Evolutionary conservation across 1,284 basidiomycete species (phyloP).

Genomic region (Mrakiaceae sp.): DNA sequence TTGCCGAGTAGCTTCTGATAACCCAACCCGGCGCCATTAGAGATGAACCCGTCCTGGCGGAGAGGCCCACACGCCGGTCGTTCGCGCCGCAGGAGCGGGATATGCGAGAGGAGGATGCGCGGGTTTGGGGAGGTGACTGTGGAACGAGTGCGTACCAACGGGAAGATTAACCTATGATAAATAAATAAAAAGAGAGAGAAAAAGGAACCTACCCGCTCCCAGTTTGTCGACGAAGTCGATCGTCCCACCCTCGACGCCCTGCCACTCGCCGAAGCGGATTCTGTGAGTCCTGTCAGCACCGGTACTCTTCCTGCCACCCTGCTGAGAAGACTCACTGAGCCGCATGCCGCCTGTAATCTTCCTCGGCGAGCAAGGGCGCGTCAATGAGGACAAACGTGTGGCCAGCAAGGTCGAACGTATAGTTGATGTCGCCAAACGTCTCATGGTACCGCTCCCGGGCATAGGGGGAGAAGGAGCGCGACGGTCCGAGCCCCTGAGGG

Average conservation of each 20-base stretch:
- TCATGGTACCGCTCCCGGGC: conserved; percentile 52
- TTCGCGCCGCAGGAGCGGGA: conserved; percentile 64
- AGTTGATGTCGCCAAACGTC: conserved; percentile 55
- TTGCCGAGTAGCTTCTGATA: conserved; percentile 70
- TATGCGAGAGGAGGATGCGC: conserved; percentile 63
- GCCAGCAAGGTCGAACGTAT: conserved; percentile 46
- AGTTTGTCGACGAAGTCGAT: conserved; percentile 58
- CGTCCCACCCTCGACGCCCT: conserved; percentile 46
- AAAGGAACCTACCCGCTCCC: conserved; percentile 37
- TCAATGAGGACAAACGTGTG: conserved; percentile 65
- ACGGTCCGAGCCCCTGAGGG: conserved; percentile 43
- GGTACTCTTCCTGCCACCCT: too few relatives aligned
- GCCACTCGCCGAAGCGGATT: conserved; percentile 47
- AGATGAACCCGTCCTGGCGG: conserved; percentile 59
- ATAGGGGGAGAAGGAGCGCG: conserved; percentile 44
- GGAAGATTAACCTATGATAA: neutral
- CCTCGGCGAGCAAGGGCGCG: conserved; percentile 60
- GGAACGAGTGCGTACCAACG: neutral
- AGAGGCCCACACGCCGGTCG: conserved; percentile 59
- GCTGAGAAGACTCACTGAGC: conserved; percentile 24
- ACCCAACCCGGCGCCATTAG: conserved; percentile 60
- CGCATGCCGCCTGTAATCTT: conserved; percentile 57
- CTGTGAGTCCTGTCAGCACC: too few relatives aligned
- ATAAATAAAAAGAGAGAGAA: neutral
- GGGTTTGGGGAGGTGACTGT: conserved; percentile 37